Base-by-base conservation (phyloP, 139 green algal genomes). In the Coelastrella sp. region DNA sequence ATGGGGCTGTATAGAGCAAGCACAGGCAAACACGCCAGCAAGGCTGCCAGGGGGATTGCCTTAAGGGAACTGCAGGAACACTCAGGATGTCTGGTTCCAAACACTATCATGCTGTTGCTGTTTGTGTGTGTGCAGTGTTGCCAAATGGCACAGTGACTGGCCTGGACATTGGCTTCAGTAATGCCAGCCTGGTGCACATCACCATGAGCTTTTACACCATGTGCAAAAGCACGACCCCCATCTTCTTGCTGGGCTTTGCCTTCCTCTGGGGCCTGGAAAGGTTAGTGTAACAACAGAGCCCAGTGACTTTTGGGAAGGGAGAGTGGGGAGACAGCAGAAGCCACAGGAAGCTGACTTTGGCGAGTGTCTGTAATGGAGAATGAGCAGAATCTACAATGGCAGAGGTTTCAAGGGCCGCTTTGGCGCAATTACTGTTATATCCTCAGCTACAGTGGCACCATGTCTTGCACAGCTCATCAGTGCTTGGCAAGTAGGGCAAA, bases 171-270 rank as follows among this genome's bases (percentile, higher is more conserved):
- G 98, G 96, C 76, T 95, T 99, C 68, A 98, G 94, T 84, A 99
- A 99, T 88, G 96, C 96, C 78, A 97, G 95, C 6, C 91, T 99
- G 20, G 95, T 96, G 1, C 97, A 96, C 89, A 98, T 99, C 93
- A 98, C 96, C 25, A 93, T 99, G 15, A 95, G 88, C 76, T 99
- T 99, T 93, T 99, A 99, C 94, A 98, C 97, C 10, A 98, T 99
- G 97, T 99, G 96, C 95, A 98, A 98, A 92, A 97, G 95, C 56
- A 97, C 97, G 0, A 96, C 96, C 10, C 97, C 98, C 6, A 89
- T 99, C 9, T 99, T 99, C 93, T 94, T 99, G 84, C 95, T 99
- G 25, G 49, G 94, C 6, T 99, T 99, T 90, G 97, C 96, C 27
- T 99, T 99, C 92, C 63, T 96, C 0, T 98, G 96, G 97, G 89